Evolutionary conservation across 2,329 filamentous ascomycete genomes (phyloP).

Genomic region (Arthrobotrys pseudoclavata): DNA sequence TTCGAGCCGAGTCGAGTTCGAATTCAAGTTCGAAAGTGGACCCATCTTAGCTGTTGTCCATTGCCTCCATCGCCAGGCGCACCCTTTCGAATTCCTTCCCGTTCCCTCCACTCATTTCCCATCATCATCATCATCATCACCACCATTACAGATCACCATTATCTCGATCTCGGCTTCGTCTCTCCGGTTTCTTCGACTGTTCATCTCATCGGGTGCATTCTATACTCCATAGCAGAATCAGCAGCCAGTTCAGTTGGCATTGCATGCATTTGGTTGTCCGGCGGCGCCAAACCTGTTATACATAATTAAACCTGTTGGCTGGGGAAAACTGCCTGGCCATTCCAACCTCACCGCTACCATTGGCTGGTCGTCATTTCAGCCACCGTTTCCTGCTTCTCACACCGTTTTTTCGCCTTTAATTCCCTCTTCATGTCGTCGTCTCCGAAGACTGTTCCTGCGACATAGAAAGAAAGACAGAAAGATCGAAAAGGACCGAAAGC

Average conservation of each 20-base stretch:
- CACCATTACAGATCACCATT: not conserved
- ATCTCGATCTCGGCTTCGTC: conserved; percentile 6
- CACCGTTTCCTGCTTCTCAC: conserved; percentile 12
- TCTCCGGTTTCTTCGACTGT: not conserved
- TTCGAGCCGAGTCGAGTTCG: conserved; percentile 4
- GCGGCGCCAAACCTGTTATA: not conserved
- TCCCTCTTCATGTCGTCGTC: conserved; percentile 39
- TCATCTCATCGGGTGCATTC: not conserved
- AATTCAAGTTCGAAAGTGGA: conserved; percentile 12
- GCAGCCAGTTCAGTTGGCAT: not conserved
- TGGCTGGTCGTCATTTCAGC: conserved; percentile 43
- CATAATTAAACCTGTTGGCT: conserved; percentile 21
- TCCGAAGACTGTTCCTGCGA: conserved; percentile 26
- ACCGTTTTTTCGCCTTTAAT: not conserved
- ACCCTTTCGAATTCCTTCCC: conserved; percentile 11
- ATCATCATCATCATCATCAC: conserved; percentile 3
- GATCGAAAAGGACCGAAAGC: conserved; percentile 2
- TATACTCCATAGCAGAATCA: not conserved
- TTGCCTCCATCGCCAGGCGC: conserved; percentile 26
- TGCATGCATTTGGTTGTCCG: not conserved
- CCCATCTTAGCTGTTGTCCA: conserved; percentile 13
- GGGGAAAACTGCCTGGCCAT: conserved; percentile 39
- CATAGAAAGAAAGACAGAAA: not conserved
- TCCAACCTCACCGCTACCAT: conserved; percentile 48
- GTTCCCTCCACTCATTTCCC: conserved; percentile 7